A percentile compares a stretch with the other conserved stretches of the same genome.
These are phyloP conservation scores for Apiosordaria backusii DNA, from an alignment of 495 filamentous ascomycete genomes.

Conservation along the genomic window DNA sequence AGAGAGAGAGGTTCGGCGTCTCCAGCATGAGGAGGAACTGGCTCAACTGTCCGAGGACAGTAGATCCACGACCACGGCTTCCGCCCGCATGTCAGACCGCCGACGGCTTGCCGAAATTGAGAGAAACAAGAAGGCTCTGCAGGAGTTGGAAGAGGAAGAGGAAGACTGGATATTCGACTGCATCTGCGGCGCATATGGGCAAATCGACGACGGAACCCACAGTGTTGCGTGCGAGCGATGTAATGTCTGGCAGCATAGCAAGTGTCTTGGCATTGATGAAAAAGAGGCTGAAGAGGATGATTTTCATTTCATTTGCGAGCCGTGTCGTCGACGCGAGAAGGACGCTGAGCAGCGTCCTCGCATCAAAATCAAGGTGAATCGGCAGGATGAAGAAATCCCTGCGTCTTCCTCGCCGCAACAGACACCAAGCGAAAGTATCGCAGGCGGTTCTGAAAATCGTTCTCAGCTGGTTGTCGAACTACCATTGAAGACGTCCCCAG, in stretches of 20 bases:
- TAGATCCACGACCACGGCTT: slow-evolving; percentile 58
- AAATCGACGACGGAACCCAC: slow-evolving; percentile 89
- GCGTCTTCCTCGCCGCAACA: slow-evolving; percentile 13
- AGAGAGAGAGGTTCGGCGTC: slow-evolving; percentile 76
- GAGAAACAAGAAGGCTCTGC: slow-evolving; percentile 66
- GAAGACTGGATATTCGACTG: slow-evolving; percentile 96
- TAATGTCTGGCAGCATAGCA: slow-evolving; percentile 94
- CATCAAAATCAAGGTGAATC: slow-evolving; percentile 72
- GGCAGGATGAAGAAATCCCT: slow-evolving; percentile 43
- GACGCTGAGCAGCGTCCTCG: slow-evolving; percentile 41
- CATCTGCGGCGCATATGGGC: slow-evolving; percentile 81
- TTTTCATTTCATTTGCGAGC: slow-evolving; percentile 82
- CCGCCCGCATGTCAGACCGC: slow-evolving; percentile 70
- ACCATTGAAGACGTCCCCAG: slow-evolving; percentile 7
- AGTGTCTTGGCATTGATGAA: slow-evolving; percentile 75
- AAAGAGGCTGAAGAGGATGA: slow-evolving; percentile 77
- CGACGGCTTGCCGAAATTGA: slow-evolving; percentile 75
- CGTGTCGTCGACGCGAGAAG: slow-evolving; percentile 58
- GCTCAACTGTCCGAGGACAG: slow-evolving; percentile 73
- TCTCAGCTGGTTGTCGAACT: slow-evolving; percentile 22
- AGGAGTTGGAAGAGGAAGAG: slow-evolving; percentile 66
- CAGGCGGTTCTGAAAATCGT: neutral
- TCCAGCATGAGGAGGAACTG: slow-evolving; percentile 78
- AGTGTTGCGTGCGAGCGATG: slow-evolving; percentile 94
- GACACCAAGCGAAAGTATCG: slow-evolving; percentile 4